phyloP scores from a whole-genome alignment of 1,139 yeast genomes.

The Hemisphaericaspora xylofermentans region DNA sequence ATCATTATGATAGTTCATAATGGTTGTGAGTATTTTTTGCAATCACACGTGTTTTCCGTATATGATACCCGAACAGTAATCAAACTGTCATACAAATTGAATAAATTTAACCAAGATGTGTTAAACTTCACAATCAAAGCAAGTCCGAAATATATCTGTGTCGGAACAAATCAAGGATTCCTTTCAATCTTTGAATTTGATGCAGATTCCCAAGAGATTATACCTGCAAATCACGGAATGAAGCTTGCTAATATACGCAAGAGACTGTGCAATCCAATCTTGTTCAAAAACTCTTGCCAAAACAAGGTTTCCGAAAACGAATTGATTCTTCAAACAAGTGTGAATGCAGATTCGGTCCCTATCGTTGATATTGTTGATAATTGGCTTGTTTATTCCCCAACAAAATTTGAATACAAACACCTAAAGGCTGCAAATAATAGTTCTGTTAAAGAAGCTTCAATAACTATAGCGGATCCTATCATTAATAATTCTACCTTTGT shows the following conservation, averaged over 20 bases:
- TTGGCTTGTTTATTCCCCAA: slow-evolving; percentile 52
- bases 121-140: slow-evolving; percentile 20
- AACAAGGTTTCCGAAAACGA: slow-evolving; percentile 20
- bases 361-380: slow-evolving; percentile 52
- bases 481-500: slow-evolving; percentile 7
- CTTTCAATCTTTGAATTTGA: slow-evolving; percentile 19
- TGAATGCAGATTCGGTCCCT: slow-evolving; percentile 34
- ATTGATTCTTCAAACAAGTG: slow-evolving; percentile 34
- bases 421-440: slow-evolving; percentile 22
- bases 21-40: slow-evolving; percentile 1
- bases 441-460: slow-evolving; percentile 5
- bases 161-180: slow-evolving; percentile 27
- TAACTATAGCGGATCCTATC: slow-evolving; percentile 13
- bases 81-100: slow-evolving; percentile 2
- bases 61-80: neutral
- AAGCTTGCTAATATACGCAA: slow-evolving; percentile 23
- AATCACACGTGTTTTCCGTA: slow-evolving; percentile 1
- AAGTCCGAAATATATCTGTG: slow-evolving; percentile 21
- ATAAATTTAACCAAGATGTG: neutral
- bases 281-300: slow-evolving; percentile 16
- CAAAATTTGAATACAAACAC: slow-evolving; percentile 34
- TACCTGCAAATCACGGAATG: slow-evolving; percentile 22
- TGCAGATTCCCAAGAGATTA: slow-evolving; percentile 3
- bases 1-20: slow-evolving; percentile 1
- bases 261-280: slow-evolving; percentile 25